These are phyloP conservation scores for Pisolithus tinctorius DNA, from an alignment of 768 basidiomycete species.

Conservation along the genomic window DNA sequence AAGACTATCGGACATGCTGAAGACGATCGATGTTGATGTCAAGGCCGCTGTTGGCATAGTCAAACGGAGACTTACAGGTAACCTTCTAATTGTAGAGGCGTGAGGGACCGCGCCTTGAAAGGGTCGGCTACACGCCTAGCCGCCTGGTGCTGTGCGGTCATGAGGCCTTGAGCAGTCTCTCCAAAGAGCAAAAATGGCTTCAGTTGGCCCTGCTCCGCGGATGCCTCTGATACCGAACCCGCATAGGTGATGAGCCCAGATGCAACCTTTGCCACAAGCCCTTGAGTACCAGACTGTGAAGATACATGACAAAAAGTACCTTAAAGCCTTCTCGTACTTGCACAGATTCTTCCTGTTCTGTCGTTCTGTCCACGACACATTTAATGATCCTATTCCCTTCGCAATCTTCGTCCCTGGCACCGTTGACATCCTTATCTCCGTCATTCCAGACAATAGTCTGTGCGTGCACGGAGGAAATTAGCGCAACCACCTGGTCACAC, in stretches of 20 bases:
- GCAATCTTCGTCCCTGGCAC: conserved; percentile 12
- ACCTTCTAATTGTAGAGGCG: conserved; percentile 5
- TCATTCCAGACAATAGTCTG: conserved; percentile 35
- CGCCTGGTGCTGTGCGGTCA: conserved; percentile 20
- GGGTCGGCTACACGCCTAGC: not conserved
- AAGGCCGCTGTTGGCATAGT: not conserved
- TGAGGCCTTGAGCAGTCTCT: conserved; percentile 29
- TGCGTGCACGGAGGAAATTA: conserved; percentile 42
- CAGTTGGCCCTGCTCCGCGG: conserved; percentile 7
- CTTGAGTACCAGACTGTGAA: no score
- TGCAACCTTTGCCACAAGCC: not conserved
- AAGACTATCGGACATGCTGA: conserved; percentile 20
- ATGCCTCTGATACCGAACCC: conserved; percentile 4
- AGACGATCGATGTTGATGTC: not conserved
- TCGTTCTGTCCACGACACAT: conserved; percentile 43
- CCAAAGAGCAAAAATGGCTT: conserved; percentile 27
- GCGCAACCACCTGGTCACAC: conserved; percentile 40
- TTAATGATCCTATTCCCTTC: conserved; percentile 32
- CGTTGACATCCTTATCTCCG: conserved; percentile 16
- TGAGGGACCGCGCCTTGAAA: not conserved
- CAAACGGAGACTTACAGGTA: conserved; percentile 7
- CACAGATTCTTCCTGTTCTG: conserved; percentile 45
- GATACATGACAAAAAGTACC: conserved; percentile 16
- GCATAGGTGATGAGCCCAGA: conserved; percentile 7
- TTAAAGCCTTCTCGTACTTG: conserved; percentile 32